phyloP scores from a whole-genome alignment of 352 stramenopile genomes.

The Globisporangium middletonii region DNA sequence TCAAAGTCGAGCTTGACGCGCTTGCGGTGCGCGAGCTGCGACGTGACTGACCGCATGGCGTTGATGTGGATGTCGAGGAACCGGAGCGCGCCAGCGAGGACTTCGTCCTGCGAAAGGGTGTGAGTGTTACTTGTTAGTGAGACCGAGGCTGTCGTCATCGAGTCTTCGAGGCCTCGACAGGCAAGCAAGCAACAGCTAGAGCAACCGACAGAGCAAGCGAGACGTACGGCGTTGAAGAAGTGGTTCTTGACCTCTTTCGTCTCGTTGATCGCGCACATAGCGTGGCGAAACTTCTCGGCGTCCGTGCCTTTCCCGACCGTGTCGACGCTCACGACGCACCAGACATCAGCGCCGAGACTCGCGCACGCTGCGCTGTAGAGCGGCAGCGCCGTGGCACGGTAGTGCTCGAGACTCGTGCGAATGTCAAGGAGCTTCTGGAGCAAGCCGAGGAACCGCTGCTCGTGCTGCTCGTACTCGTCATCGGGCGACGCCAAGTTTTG shows the following conservation, averaged over 20 bases:
- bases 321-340: conserved; percentile 66
- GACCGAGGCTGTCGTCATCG: neutral
- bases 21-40: conserved; percentile 64
- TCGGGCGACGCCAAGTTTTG: conserved; percentile 36
- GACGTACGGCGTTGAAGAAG: conserved; percentile 57
- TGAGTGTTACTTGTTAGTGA: neutral
- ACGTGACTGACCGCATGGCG: conserved; percentile 66
- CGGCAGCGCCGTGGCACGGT: conserved; percentile 50
- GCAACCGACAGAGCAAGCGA: neutral
- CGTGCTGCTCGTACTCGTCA: conserved; percentile 62
- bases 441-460: conserved; percentile 61
- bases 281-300: conserved; percentile 64
- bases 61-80: conserved; percentile 76
- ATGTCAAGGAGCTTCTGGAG: conserved; percentile 73
- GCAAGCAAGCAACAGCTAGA: neutral
- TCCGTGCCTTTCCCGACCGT: conserved; percentile 53
- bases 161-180: neutral
- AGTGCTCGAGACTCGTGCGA: conserved; percentile 58
- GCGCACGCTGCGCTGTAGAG: conserved; percentile 59
- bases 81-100: conserved; percentile 48
- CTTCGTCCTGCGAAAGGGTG: conserved; percentile 32
- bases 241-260: conserved; percentile 71
- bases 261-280: conserved; percentile 73
- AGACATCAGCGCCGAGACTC: conserved; percentile 61
- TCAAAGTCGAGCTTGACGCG: conserved; percentile 68